These are phyloP conservation scores for Catharanthus roseus DNA, from an alignment of 257 asterid genomes.

Conservation along the genomic window DNA sequence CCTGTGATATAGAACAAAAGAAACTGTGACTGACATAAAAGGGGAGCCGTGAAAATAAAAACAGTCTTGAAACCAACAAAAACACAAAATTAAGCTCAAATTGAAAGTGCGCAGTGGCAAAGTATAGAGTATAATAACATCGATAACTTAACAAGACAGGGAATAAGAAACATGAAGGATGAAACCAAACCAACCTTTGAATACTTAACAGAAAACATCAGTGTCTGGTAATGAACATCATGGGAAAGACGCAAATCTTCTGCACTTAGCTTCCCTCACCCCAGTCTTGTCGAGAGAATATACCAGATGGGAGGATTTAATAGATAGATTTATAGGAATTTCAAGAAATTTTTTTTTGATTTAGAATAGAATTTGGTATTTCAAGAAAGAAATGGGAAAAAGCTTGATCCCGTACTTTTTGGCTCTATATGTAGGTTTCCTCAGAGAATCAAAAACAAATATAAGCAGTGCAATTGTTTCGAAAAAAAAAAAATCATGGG, in stretches of 20 bases:
- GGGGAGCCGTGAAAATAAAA: background rate
- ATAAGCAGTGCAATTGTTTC: slow-evolving; percentile 6
- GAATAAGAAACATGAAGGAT: background rate
- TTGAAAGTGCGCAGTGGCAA: background rate
- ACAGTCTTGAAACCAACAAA: background rate
- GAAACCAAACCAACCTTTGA: slow-evolving; percentile 8
- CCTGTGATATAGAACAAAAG: too few relatives aligned
- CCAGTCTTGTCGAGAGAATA: slow-evolving; percentile 14
- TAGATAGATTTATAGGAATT: slow-evolving; percentile 9
- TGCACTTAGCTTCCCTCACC: background rate
- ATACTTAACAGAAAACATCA: slow-evolving; percentile 6
- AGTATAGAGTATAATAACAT: background rate
- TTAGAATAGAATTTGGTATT: background rate
- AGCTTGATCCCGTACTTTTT: slow-evolving; percentile 11
- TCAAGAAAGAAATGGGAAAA: slow-evolving; percentile 10
- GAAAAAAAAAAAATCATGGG: slow-evolving; percentile 46
- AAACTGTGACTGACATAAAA: background rate
- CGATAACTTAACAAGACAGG: background rate
- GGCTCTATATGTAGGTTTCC: slow-evolving; percentile 14
- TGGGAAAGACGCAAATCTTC: slow-evolving; percentile 1
- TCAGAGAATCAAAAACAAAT: slow-evolving; percentile 15
- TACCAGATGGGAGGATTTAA: background rate
- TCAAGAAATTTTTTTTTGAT: slow-evolving; percentile 3
- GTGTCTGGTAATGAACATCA: slow-evolving; percentile 1
- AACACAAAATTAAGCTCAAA: background rate